Evolutionary conservation across 768 basidiomycete genomes (phyloP), one percentile per base, ranked within the genome.

Genomic region (Crepidotus variabilis): DNA sequence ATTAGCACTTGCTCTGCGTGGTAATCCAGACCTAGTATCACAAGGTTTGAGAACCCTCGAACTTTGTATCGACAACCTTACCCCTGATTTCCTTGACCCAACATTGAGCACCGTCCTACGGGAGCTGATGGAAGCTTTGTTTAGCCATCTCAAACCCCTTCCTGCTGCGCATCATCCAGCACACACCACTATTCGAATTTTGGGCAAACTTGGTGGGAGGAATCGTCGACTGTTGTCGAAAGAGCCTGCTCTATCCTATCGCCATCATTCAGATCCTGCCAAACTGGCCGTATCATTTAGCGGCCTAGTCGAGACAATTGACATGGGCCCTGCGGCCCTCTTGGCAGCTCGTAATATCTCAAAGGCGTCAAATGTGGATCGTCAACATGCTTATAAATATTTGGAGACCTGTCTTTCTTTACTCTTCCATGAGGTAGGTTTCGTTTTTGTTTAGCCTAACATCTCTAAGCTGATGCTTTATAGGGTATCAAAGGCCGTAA

Each of bases 1-100:
- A 0, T 79, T 99, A 24, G 94, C 95, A 2, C 78, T 95, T 50
- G 94, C 97, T 7, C 75, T 99, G 51, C 84, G 88, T 51, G 94
- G 94, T 35, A 85, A 83, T 36, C 83, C 87, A 6, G 97, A 99
- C 53, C 84, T 97, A 47, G 90, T 98, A 53, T 88, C 93, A 21
- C 97, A 99, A 75, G 97, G 97, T 47, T 76, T 99, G 22, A 84
- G 97, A 6, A 99, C 97, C 0, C 82, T 99, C 57, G 97, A 99
- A 70, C 79, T 99, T n/a, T 98, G 96, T 73, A 96, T 98, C 65
- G 97, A 99, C 75, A 99, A 98, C 67, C 81, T 99, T 23, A 97
- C 94, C 0, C 93, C 94, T 1, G 97, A 98, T 71, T 98, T 98
- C 76, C 81, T 99, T 24, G 96, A 98, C 65, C 97, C 97, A 2